Evolutionary conservation across 1,139 yeast species (phyloP).

Genomic region (Saccharomyces hybrid): DNA sequence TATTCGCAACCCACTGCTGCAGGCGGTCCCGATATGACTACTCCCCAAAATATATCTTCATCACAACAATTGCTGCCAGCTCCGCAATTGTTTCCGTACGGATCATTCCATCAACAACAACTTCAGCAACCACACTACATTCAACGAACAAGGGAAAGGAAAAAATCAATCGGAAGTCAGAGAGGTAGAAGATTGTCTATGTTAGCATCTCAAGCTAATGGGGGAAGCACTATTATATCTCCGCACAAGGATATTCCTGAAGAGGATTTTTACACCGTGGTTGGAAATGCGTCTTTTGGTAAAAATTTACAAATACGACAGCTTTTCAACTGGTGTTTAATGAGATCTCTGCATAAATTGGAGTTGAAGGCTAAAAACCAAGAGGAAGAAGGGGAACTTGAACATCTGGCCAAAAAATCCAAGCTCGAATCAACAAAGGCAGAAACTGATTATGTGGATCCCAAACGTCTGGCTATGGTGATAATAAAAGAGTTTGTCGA

Average conservation of each 20-base stretch:
- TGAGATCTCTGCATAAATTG: conserved; percentile 19
- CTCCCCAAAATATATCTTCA: conserved; percentile 3
- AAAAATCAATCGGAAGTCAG: conserved; percentile 19
- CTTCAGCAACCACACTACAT: conserved; percentile 5
- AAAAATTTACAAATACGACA: conserved; percentile 25
- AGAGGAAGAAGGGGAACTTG: not conserved
- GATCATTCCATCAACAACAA: conserved; percentile 8
- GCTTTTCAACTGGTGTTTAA: conserved; percentile 29
- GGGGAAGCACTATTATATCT: conserved; percentile 19
- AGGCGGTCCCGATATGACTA: not conserved
- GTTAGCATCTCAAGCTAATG: conserved; percentile 16
- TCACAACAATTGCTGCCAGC: conserved; percentile 22
- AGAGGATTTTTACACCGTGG: conserved; percentile 27
- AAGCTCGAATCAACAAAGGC: conserved; percentile 2
- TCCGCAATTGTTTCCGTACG: conserved; percentile 17
- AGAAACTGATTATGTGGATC: conserved; percentile 11
- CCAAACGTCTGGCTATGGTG: conserved; percentile 20
- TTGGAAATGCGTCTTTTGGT: conserved; percentile 24
- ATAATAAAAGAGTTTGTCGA: conserved; percentile 27
- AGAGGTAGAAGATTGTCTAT: conserved; percentile 25
- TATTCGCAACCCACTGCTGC: conserved; percentile 14
- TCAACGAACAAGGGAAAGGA: conserved; percentile 11
- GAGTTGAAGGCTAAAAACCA: conserved; percentile 6
- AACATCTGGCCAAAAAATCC: conserved; percentile 2
- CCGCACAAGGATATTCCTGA: conserved; percentile 30